Evolutionary conservation across 179 eudicot genomes (phyloP), one percentile per base, ranked within the genome.

Genomic region (Nepenthes alata): DNA sequence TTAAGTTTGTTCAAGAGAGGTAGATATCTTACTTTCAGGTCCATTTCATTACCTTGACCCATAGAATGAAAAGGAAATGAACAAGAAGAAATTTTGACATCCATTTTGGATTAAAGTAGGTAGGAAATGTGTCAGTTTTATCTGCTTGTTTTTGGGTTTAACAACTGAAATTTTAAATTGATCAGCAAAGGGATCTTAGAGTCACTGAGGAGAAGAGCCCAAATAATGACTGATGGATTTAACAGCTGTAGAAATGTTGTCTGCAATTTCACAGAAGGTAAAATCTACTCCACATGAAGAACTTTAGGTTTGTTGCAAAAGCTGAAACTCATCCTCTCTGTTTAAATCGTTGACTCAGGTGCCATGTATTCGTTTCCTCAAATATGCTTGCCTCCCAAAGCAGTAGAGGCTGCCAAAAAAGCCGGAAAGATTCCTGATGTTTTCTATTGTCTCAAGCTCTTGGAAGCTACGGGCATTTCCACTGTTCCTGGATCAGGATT

Each of bases 301-400:
- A 5, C 39, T 34, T 55, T 10, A 34, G 38, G 53, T 56, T 63
- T 57, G 37, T 49, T 34, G 53, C 6, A 14, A 7, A 16, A 15
- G 2, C 4, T 13, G 10, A 47, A 47, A 41, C 37, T 38, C 11
- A 13, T 56, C 35, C 49, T n/a, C 41, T 36, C 8, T 5, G 13
- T 10, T 16, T 38, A 16, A 47, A 44, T 35, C 54, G 62, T 66
- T 35, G 47, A 61, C 70, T 47, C 75, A 93, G 98, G 98, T 53
- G 97, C 98, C 55, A 93, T 93, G 98, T 89, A 93, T 81, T 93
- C 98, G 15, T 93, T 93, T 75, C 98, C 98, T 59, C 98, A 93
- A 85, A 82, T 93, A 67, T 82, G 85, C 58, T 77, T 89, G 74
- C 97, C 98, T 58, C 91, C 91, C 13, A 89, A 64, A 78, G 94